Conservation (phyloP, 768 basidiomycete genomes). For the Rhodotorula taiwanensis region DNA sequence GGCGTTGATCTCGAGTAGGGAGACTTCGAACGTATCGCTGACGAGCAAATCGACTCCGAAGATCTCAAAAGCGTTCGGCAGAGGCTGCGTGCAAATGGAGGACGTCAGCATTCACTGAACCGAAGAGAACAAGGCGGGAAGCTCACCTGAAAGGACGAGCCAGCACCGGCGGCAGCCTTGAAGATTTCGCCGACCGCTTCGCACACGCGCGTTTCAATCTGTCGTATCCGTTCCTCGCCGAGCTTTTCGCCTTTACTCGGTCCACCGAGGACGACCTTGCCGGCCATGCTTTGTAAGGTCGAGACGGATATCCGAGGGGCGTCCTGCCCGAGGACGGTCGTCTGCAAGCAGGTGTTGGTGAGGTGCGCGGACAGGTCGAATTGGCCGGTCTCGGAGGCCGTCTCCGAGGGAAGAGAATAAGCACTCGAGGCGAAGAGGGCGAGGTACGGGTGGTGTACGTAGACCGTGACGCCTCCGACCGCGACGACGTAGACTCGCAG, state of each 20-base stretch:
- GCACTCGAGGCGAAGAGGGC: constrained; percentile 77
- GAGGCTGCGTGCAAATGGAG: constrained; percentile 51
- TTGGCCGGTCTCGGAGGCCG: constrained; percentile 36
- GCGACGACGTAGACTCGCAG: constrained; percentile 67
- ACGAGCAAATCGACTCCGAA: constrained; percentile 92
- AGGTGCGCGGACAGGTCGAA: constrained; percentile 65
- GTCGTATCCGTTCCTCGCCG: constrained; percentile 48
- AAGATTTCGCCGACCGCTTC: constrained; percentile 71
- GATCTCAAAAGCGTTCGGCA: constrained; percentile 89
- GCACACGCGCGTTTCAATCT: constrained; percentile 59
- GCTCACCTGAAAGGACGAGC: constrained; percentile 74
- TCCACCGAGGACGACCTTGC: constrained; percentile 40
- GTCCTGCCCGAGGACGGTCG: constrained; percentile 57
- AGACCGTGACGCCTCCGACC: constrained; percentile 56
- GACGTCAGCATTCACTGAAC: constrained; percentile 22
- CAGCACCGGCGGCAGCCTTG: constrained; percentile 69
- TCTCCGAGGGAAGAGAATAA: constrained; percentile 47
- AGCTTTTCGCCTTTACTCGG: constrained; percentile 39
- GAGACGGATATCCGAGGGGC: constrained; percentile 50
- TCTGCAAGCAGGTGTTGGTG: constrained; percentile 87
- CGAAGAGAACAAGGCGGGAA: background rate
- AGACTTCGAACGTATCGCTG: constrained; percentile 52
- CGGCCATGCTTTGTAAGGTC: constrained; percentile 39
- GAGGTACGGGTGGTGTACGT: constrained; percentile 71
- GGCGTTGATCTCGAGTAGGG: constrained; percentile 83